phyloP scores from a whole-genome alignment of 208 protist genomes.

The Acanthamoeba culbertsoni region DNA sequence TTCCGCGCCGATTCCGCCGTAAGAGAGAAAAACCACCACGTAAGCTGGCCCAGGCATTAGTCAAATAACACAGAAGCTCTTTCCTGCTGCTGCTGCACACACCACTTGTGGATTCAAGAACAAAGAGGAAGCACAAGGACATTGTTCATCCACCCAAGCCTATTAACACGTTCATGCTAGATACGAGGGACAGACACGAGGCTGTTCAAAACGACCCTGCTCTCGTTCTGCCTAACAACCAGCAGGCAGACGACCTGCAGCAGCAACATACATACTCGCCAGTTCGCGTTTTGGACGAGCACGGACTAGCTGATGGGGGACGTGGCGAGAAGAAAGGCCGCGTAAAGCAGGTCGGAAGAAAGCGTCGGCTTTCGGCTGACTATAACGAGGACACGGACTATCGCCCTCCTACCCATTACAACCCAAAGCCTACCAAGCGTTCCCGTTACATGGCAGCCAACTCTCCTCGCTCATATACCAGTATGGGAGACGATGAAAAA shows the following conservation, averaged over 20 bases:
- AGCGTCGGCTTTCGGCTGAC: not conserved
- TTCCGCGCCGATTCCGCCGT: not conserved
- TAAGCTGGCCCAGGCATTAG: not conserved
- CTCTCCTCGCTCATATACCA: no score
- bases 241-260: no score
- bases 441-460: not conserved
- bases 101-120: no score
- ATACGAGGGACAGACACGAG: no score
- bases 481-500: not conserved
- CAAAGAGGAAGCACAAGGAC: no score
- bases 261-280: no score
- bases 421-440: not conserved
- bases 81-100: no score
- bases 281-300: not conserved
- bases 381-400: not conserved
- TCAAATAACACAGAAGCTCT: not conserved
- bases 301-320: no score
- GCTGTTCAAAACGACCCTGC: no score
- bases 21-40: not conserved
- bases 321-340: not conserved
- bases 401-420: not conserved
- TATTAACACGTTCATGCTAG: no score
- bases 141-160: no score
- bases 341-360: not conserved
- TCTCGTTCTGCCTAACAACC: no score